These are phyloP conservation scores for Schwanniomyces yamadae DNA, from an alignment of 805 yeast genomes.

Conservation along the genomic window DNA sequence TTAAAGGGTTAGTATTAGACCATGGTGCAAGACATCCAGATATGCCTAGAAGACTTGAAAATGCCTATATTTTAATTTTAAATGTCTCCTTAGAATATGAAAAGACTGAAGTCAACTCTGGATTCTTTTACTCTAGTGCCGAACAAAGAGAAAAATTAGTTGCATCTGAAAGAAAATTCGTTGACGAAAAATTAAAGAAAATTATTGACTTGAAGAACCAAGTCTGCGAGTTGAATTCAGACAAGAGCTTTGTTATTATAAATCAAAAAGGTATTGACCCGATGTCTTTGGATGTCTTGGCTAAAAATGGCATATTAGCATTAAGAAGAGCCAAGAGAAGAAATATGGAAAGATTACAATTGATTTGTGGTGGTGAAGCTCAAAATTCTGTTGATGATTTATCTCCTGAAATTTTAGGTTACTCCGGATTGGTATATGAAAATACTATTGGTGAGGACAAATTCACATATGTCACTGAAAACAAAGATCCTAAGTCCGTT, in stretches of 20 bases:
- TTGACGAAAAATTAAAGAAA: slow-evolving; percentile 87
- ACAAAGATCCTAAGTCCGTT: slow-evolving; percentile 84
- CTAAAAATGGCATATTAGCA: slow-evolving; percentile 90
- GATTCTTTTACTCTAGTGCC: slow-evolving; percentile 90
- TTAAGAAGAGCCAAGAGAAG: slow-evolving; percentile 97
- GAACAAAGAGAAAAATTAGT: slow-evolving; percentile 96
- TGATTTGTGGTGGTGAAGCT: slow-evolving; percentile 96
- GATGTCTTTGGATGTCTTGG: slow-evolving; percentile 91
- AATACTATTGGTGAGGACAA: slow-evolving; percentile 96
- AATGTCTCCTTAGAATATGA: slow-evolving; percentile 96
- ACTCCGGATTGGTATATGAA: slow-evolving; percentile 87
- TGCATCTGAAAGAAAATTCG: slow-evolving; percentile 88
- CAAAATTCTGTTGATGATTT: slow-evolving; percentile 96
- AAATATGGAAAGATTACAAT: slow-evolving; percentile 97
- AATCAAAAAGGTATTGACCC: slow-evolving; percentile 99
- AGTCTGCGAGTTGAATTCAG: slow-evolving; percentile 75
- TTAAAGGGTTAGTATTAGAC: slow-evolving; percentile 89
- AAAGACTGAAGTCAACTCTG: slow-evolving; percentile 95
- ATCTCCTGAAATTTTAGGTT: slow-evolving; percentile 75
- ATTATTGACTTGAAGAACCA: slow-evolving; percentile 90
- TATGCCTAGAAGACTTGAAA: slow-evolving; percentile 86
- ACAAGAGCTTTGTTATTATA: slow-evolving; percentile 85
- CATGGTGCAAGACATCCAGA: slow-evolving; percentile 99
- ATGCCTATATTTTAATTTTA: slow-evolving; percentile 81
- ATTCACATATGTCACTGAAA: slow-evolving; percentile 92